phyloP scores from a whole-genome alignment of 495 filamentous ascomycete genomes.

The Neurospora sp. region DNA sequence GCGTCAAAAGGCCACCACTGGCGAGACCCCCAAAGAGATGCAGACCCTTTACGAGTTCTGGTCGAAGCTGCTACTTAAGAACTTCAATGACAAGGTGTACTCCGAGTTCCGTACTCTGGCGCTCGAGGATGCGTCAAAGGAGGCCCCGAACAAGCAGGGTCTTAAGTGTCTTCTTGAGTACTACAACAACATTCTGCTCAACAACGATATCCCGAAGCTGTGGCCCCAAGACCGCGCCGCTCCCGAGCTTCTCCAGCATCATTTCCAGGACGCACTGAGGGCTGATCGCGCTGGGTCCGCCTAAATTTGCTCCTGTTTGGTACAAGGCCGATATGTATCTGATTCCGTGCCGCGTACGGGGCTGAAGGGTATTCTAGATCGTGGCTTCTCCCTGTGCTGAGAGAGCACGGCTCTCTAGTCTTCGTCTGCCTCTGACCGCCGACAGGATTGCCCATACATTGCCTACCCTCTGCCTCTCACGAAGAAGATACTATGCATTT shows the following conservation, averaged over 20 bases:
- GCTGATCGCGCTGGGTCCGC: conserved; percentile 1
- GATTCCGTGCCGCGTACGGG: neutral
- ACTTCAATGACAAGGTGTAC: conserved; percentile 75
- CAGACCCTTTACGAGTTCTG: conserved; percentile 66
- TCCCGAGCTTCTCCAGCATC: conserved; percentile 16
- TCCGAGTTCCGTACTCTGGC: conserved; percentile 65
- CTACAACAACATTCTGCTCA: conserved; percentile 19
- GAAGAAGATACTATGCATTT: neutral
- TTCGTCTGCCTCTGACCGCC: neutral
- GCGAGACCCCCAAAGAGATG: conserved; percentile 45
- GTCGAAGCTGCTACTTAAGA: conserved; percentile 64
- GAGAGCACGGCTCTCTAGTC: neutral
- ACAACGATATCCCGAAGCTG: conserved; percentile 16
- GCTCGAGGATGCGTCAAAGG: conserved; percentile 49
- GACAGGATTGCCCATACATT: neutral
- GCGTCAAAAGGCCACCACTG: conserved; percentile 37
- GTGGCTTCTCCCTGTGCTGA: neutral
- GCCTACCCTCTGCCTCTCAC: neutral
- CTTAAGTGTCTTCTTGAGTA: conserved; percentile 19
- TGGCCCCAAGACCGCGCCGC: conserved; percentile 19
- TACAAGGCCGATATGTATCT: neutral
- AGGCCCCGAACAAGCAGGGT: conserved; percentile 8
- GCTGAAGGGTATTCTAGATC: neutral
- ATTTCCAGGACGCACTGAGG: conserved; percentile 16
- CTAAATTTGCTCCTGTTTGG: neutral